Evolutionary conservation across 495 filamentous ascomycete species (phyloP).

Genomic region (Chlorociboria aeruginascens): DNA sequence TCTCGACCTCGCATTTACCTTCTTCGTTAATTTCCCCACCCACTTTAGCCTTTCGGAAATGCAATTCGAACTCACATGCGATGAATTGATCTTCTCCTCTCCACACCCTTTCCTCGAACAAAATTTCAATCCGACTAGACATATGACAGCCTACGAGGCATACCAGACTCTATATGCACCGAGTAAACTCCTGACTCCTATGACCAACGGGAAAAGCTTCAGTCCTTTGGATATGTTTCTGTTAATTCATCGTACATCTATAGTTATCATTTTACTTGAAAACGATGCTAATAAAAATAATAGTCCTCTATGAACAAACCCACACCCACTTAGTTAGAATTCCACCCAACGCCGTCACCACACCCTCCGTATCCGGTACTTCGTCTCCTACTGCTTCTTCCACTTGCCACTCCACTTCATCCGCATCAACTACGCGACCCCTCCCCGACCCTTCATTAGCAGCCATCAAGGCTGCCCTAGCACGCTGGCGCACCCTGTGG

Average conservation of each 20-base stretch:
- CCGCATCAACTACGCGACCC: neutral
- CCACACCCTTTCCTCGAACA: conserved; percentile 8
- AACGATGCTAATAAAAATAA: neutral
- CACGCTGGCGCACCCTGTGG: conserved; percentile 10
- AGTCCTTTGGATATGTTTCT: conserved; percentile 14
- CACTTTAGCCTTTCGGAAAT: conserved; percentile 5
- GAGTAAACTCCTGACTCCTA: neutral
- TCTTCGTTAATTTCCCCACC: conserved; percentile 11
- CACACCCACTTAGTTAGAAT: conserved; percentile 6
- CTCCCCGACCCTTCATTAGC: neutral
- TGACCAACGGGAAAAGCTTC: neutral
- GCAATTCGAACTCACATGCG: conserved; percentile 10
- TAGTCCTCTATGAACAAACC: conserved; percentile 12
- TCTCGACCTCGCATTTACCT: conserved; percentile 7
- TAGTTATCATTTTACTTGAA: neutral
- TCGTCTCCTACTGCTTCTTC: neutral
- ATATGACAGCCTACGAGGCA: conserved; percentile 7
- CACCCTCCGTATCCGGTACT: neutral
- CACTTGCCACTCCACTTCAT: neutral
- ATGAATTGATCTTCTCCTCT: conserved; percentile 6
- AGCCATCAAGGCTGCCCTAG: conserved; percentile 6
- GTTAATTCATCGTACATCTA: conserved; percentile 6
- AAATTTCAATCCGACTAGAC: conserved; percentile 1
- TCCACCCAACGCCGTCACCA: neutral
- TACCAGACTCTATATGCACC: conserved; percentile 10